Evolutionary conservation across 257 asterid genomes (phyloP).

Genomic region (Cinchona pubescens): DNA sequence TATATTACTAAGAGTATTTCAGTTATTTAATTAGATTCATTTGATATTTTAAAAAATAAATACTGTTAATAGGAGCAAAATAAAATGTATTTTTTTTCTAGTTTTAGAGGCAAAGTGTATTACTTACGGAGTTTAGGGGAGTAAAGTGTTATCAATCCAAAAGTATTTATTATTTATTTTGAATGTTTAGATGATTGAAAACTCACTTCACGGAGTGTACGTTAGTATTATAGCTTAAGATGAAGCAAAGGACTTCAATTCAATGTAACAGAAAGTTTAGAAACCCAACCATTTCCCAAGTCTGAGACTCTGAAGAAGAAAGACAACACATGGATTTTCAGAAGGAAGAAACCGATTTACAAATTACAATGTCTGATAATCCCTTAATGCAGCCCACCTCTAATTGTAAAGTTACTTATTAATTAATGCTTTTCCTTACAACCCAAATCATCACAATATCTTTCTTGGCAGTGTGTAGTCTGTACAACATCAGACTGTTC

Average conservation of each 20-base stretch:
- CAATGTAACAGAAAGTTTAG: too few species aligned
- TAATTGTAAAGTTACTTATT: conserved; percentile 14
- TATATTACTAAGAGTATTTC: too few species aligned
- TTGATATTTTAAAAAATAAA: too few species aligned
- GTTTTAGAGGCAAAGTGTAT: too few species aligned
- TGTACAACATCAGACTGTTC: conserved; percentile 14
- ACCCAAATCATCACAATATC: conserved; percentile 25
- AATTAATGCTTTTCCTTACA: neutral
- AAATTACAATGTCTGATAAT: conserved; percentile 24
- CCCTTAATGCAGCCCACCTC: conserved; percentile 12
- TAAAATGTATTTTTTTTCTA: too few species aligned
- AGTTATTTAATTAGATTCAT: too few species aligned
- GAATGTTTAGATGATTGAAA: too few species aligned
- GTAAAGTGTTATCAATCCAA: too few species aligned
- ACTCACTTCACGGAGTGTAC: too few species aligned
- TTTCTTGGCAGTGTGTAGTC: conserved; percentile 24
- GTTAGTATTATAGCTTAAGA: neutral
- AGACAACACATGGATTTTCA: conserved; percentile 19
- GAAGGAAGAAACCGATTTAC: neutral
- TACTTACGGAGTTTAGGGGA: too few species aligned
- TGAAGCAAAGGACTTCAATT: neutral
- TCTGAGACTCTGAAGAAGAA: conserved; percentile 9
- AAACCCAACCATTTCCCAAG: neutral
- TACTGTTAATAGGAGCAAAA: too few species aligned
- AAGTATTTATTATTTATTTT: too few species aligned